phyloP scores from a whole-genome alignment of 208 protist species.

The Leptomonas seymouri region DNA sequence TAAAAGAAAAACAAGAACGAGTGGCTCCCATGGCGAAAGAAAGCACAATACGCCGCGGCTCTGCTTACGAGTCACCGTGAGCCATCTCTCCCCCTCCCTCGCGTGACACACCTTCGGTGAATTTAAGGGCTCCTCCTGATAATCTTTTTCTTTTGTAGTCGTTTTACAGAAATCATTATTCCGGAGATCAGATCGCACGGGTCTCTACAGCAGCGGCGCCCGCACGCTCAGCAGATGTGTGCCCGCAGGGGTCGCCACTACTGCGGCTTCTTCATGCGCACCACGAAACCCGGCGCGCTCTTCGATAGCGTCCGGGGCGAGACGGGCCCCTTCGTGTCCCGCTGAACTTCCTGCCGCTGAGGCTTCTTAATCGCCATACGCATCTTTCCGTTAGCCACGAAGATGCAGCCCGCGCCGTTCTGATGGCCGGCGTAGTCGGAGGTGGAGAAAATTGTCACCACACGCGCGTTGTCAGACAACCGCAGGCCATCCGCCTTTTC shows the following conservation, averaged over 20 bases:
- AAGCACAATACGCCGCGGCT: no score
- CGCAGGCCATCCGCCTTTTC: conserved; percentile 91
- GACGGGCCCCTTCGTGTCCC: conserved; percentile 61
- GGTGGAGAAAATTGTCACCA: conserved; percentile 94
- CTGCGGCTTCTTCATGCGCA: conserved; percentile 71
- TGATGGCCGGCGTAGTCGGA: conserved; percentile 92
- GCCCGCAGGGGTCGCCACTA: background rate
- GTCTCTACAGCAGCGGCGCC: no score
- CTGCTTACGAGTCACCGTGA: no score
- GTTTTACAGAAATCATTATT: no score
- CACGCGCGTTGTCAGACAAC: conserved; percentile 89
- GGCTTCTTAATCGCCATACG: conserved; percentile 93
- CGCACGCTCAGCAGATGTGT: no score
- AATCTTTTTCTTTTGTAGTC: no score
- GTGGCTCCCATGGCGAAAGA: no score
- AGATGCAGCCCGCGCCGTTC: conserved; percentile 89
- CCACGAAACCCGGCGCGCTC: conserved; percentile 63
- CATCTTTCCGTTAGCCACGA: conserved; percentile 86
- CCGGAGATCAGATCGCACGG: no score
- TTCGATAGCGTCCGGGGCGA: conserved; percentile 76
- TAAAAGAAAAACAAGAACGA: no score
- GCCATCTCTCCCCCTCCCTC: no score
- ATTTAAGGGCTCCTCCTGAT: no score
- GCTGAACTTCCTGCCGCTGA: conserved; percentile 60
- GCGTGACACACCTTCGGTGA: no score